Percentiles rank a stretch among this genome's conserved stretches.
Conservation (phyloP, 2,329 filamentous ascomycete genomes). For the Fusarium buxicola region DNA sequence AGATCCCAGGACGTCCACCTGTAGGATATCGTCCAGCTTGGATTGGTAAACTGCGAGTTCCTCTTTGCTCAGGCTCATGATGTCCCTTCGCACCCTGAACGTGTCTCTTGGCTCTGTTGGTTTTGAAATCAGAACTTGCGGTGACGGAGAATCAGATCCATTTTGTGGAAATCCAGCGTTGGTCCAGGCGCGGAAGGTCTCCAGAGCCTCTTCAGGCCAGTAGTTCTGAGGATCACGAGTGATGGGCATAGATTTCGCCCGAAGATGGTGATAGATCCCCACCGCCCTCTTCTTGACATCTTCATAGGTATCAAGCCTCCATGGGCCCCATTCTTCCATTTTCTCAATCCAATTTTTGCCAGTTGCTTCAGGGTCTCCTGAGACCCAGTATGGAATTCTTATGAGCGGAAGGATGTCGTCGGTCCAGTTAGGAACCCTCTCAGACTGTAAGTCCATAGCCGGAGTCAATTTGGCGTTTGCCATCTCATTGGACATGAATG, state of each 20-base stretch:
- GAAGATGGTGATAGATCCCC: slow-evolving; percentile 14
- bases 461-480: background rate
- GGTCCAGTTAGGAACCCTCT: slow-evolving; percentile 9
- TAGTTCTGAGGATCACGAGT: slow-evolving; percentile 14
- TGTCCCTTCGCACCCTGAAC: slow-evolving; percentile 10
- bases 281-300: slow-evolving; percentile 6
- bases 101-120: background rate
- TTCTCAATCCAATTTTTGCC: background rate
- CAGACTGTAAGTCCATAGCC: background rate
- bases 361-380: background rate
- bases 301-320: slow-evolving; percentile 3
- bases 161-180: slow-evolving; percentile 12
- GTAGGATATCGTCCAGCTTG: slow-evolving; percentile 12
- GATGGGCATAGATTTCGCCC: slow-evolving; percentile 20
- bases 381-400: slow-evolving; percentile 9
- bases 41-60: slow-evolving; percentile 12
- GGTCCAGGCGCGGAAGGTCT: slow-evolving; percentile 14
- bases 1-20: slow-evolving; percentile 4
- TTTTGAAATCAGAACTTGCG: slow-evolving; percentile 3
- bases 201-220: slow-evolving; percentile 20
- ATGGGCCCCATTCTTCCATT: slow-evolving; percentile 4
- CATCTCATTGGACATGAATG: background rate
- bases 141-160: background rate
- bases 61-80: slow-evolving; percentile 14
- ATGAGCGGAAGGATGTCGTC: slow-evolving; percentile 2